These are phyloP conservation scores for Colletotrichum chlorophyti DNA, from an alignment of 2,329 filamentous ascomycete genomes.

Conservation along the genomic window DNA sequence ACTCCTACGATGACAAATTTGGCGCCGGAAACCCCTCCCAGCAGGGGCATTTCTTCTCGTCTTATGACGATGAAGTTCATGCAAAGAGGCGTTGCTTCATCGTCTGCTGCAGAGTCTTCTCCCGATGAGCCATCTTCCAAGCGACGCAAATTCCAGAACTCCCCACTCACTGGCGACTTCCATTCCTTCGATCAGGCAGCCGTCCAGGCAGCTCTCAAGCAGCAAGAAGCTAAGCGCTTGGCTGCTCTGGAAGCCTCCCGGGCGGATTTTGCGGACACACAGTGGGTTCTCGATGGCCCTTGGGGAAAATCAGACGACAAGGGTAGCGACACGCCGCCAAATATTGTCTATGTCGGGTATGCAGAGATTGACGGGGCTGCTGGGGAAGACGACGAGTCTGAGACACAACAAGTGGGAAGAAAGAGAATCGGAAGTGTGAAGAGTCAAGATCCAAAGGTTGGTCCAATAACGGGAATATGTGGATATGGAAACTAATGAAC, in stretches of 20 bases:
- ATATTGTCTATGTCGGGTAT: constrained; percentile 66
- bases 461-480: constrained; percentile 2
- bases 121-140: constrained; percentile 63
- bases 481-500: constrained; percentile 10
- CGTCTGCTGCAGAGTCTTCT: constrained; percentile 50
- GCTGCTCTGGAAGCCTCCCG: constrained; percentile 67
- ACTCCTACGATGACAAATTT: constrained; percentile 39
- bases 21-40: constrained; percentile 60
- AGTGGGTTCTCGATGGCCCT: constrained; percentile 73
- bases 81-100: constrained; percentile 80
- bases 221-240: constrained; percentile 71
- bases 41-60: constrained; percentile 78
- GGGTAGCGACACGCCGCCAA: constrained; percentile 43
- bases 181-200: constrained; percentile 62
- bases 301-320: constrained; percentile 23
- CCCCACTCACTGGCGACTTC: constrained; percentile 42
- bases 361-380: constrained; percentile 53
- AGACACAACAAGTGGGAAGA: constrained; percentile 40
- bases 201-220: constrained; percentile 68
- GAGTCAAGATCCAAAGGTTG: constrained; percentile 36
- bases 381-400: constrained; percentile 39
- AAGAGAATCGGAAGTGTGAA: constrained; percentile 43
- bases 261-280: constrained; percentile 70
- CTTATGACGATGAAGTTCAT: constrained; percentile 98
- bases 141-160: constrained; percentile 61